A percentile compares a stretch with the other conserved stretches of the same genome.
Conservation (phyloP, 148 eudicot species). For the Heliosperma pusillum region DNA sequence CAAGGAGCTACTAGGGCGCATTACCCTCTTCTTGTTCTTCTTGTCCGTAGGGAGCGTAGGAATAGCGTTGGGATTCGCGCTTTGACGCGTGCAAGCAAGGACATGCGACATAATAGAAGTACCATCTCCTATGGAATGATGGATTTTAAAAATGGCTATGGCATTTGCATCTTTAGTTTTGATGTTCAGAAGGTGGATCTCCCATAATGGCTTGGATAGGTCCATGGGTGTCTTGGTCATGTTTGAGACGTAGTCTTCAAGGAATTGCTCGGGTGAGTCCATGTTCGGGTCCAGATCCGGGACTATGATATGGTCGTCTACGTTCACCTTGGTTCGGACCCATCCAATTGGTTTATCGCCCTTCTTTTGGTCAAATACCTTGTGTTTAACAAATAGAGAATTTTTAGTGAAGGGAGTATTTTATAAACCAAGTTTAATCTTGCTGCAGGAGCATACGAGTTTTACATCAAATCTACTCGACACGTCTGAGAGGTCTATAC, state of each 20-base stretch:
- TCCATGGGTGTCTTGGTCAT: constrained; percentile 42
- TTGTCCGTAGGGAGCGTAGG: constrained; percentile 37
- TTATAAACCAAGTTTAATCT: no score
- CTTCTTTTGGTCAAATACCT: constrained; percentile 35
- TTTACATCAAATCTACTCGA: background rate
- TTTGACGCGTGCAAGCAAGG: constrained; percentile 51
- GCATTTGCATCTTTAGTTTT: constrained; percentile 46
- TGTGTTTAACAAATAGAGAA: background rate
- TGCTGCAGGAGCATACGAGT: no score
- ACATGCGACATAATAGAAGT: constrained; percentile 53
- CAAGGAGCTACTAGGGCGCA: background rate
- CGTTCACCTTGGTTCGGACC: constrained; percentile 38
- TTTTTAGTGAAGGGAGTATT: background rate
- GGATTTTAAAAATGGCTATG: constrained; percentile 35
- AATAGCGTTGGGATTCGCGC: constrained; percentile 42
- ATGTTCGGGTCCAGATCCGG: constrained; percentile 39
- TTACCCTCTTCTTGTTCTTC: constrained; percentile 9
- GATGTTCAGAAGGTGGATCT: constrained; percentile 55
- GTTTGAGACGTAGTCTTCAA: constrained; percentile 50
- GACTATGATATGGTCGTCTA: constrained; percentile 43
- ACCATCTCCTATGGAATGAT: constrained; percentile 78
- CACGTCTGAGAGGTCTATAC: background rate
- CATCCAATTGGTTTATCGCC: constrained; percentile 32
- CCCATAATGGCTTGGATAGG: constrained; percentile 68
- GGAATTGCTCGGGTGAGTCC: constrained; percentile 44